Base-by-base conservation (phyloP, 2,329 filamentous ascomycete species). In the Talaromyces sp. region DNA sequence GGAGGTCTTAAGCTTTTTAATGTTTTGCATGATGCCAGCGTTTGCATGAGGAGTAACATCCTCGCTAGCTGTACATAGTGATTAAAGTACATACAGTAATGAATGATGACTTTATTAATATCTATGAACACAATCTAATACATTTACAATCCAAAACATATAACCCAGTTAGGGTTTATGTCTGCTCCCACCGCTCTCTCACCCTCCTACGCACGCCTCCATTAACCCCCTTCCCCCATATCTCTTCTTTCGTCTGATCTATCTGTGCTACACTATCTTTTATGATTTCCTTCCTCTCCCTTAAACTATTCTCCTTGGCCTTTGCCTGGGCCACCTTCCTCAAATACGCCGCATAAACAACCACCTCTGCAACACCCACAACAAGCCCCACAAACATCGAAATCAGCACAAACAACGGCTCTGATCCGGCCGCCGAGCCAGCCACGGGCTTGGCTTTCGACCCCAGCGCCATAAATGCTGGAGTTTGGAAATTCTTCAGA, bases 341-440 rank as follows among this genome's bases (percentile, higher is more conserved):
- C 58, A 80, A 62, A 67, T 81, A 81, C 11, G 75, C 74, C 26
- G 73, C 76, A 69, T 81, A 81, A 17, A 81, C 73, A 13, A 74
- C 69, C 26, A 77, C 75, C 67, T 81, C 79, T 4, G 79, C 78
- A 19, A 80, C 69, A 0, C 77, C 79, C 43, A 81, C 77, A 50
- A 74, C 64, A 53, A 80, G 49, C 4, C 73, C 78, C 8, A 71
- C 71, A 54, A 73, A 69, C 13, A 80, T 59, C 27, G 77, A 74
- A 4, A 79, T 50, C 10, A 80, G 65, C 13, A 80, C 77, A 14
- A 74, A 69, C 10, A 72, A 69, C 5, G 75, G 70, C 60, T 74
- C 71, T 4, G 49, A 29, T 3, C 10, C 10, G 17, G 51, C 21
- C 24, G 53, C 19, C 41, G 53, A 26, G 1, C 54, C 46, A 7